Evolutionary conservation across 73 alveolate species (phyloP).

Genomic region (Uronychia setigera): DNA sequence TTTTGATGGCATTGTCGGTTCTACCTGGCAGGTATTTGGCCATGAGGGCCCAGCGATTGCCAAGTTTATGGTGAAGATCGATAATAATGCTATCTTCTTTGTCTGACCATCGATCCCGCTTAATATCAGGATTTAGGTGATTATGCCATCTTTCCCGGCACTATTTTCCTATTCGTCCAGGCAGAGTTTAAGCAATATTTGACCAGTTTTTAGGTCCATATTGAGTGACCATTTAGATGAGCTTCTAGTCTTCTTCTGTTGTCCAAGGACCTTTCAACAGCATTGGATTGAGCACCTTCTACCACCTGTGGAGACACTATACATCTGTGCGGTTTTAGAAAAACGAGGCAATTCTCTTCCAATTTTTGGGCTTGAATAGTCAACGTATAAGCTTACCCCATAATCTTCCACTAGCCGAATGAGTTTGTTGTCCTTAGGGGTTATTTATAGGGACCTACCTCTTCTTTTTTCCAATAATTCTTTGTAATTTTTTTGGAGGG

Average conservation of each 20-base stretch:
- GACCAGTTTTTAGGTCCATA: conserved; percentile 90
- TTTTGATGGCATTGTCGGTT: conserved; percentile 91
- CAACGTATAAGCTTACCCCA: conserved; percentile 50
- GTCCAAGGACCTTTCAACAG: conserved; percentile 93
- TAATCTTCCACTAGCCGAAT: conserved; percentile 52
- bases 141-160: conserved; percentile 89
- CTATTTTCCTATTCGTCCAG: conserved; percentile 90
- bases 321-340: conserved; percentile 73
- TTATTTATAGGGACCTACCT: neutral
- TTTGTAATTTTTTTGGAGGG: conserved; percentile 1
- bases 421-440: conserved; percentile 58
- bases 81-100: conserved; percentile 86
- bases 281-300: conserved; percentile 75
- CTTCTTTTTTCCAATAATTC: conserved; percentile 45
- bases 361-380: conserved; percentile 47
- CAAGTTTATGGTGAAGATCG: conserved; percentile 82
- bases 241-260: conserved; percentile 81
- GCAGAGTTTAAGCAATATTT: conserved; percentile 73
- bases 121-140: conserved; percentile 88
- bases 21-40: conserved; percentile 91
- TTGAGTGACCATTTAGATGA: conserved; percentile 73
- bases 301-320: conserved; percentile 79
- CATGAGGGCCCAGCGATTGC: conserved; percentile 92
- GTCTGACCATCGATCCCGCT: conserved; percentile 84
- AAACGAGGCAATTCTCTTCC: conserved; percentile 76